phyloP scores from a whole-genome alignment of 371 early-diverging fungal genomes.

The Apophysomyces sp. region DNA sequence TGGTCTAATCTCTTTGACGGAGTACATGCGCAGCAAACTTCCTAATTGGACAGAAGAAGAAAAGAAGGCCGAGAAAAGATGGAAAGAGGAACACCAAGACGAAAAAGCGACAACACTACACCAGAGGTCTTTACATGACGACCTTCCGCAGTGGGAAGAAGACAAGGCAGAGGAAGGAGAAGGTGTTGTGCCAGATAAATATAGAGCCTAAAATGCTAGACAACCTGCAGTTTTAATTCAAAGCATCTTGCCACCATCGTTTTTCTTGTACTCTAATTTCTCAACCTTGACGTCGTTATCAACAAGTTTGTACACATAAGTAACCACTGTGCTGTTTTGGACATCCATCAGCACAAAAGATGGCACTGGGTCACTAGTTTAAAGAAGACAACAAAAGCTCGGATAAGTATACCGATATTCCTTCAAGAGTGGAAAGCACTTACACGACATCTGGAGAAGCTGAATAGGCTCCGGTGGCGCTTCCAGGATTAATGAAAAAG shows the following conservation, averaged over 20 bases:
- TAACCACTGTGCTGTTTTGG: constrained; percentile 71
- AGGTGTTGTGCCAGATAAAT: not conserved
- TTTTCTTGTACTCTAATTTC: constrained; percentile 82
- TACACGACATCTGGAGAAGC: constrained; percentile 42
- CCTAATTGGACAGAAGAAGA: constrained; percentile 23
- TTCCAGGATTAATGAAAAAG: constrained; percentile 94
- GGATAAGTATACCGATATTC: not conserved
- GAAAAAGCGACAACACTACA: not conserved
- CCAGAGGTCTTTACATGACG: not conserved
- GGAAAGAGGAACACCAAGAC: constrained; percentile 14
- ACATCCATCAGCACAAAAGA: constrained; percentile 96
- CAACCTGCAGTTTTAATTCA: constrained; percentile 7
- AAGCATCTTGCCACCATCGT: constrained; percentile 37
- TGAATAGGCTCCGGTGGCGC: constrained; percentile 87
- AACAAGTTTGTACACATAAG: constrained; percentile 91
- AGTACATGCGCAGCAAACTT: constrained; percentile 26
- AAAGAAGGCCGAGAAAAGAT: constrained; percentile 11
- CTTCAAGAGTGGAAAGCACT: constrained; percentile 10
- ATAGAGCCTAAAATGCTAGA: not conserved
- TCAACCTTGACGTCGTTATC: constrained; percentile 92
- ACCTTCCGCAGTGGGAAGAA: not conserved
- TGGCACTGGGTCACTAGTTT: constrained; percentile 64
- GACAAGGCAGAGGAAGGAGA: not conserved
- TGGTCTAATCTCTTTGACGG: constrained; percentile 28
- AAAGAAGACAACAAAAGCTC: not conserved